Percentiles rank a stretch among this genome's conserved stretches.
These are phyloP conservation scores for Alternaria viburni DNA, from an alignment of 2,329 filamentous ascomycete species.

Conservation along the genomic window DNA sequence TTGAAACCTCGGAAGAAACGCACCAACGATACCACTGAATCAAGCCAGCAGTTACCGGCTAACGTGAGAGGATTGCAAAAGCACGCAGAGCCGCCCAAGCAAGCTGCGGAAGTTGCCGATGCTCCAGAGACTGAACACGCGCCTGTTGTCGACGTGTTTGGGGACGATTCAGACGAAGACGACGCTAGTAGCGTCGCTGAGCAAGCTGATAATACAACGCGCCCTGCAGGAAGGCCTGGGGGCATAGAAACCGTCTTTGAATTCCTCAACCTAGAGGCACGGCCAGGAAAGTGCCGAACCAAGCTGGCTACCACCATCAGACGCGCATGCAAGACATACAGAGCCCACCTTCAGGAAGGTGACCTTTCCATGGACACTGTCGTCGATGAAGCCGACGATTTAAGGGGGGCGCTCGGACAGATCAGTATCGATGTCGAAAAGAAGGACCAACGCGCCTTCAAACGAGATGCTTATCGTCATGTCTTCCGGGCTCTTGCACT, in stretches of 20 bases:
- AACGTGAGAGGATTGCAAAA: not conserved
- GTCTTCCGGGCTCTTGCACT: constrained; percentile 29
- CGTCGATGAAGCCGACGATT: not conserved
- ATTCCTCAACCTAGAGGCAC: constrained; percentile 24
- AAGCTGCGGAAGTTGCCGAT: not conserved
- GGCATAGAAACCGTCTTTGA: constrained; percentile 26
- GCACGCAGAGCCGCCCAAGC: not conserved
- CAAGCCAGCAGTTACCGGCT: not conserved
- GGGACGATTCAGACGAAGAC: not conserved
- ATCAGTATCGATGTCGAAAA: not conserved
- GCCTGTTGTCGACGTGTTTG: not conserved
- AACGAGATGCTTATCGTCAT: constrained; percentile 35
- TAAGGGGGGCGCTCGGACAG: constrained; percentile 15
- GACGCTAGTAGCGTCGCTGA: constrained; percentile 6
- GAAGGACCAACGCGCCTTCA: constrained; percentile 21
- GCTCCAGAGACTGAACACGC: not conserved
- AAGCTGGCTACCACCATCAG: constrained; percentile 17
- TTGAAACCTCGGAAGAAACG: not conserved
- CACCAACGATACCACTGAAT: not conserved
- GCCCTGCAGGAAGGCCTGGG: not conserved
- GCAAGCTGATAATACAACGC: not conserved
- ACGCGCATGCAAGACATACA: constrained; percentile 14
- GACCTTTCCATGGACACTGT: constrained; percentile 16
- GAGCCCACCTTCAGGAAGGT: constrained; percentile 3
- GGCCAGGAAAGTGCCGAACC: constrained; percentile 28